Conservation (phyloP, 2,329 filamentous ascomycete species). For the Aspergillus fischeri region DNA sequence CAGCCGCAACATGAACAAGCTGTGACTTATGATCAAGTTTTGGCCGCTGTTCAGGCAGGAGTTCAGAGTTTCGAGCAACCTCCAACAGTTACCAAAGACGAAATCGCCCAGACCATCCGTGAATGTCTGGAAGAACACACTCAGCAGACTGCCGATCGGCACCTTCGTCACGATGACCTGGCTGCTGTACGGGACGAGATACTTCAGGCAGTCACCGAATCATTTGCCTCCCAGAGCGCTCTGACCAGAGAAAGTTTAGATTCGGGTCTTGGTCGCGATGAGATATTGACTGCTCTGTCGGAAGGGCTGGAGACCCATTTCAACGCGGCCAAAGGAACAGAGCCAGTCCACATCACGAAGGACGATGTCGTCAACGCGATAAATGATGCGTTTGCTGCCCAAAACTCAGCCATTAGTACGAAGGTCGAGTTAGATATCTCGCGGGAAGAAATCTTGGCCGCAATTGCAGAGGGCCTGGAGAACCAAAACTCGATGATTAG, state of each 20-base stretch:
- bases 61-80: constrained; percentile 75
- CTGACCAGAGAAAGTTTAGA: constrained; percentile 28
- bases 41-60: constrained; percentile 79
- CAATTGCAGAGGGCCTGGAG: constrained; percentile 57
- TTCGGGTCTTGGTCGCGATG: constrained; percentile 48
- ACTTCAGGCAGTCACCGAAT: constrained; percentile 25
- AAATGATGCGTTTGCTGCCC: constrained; percentile 30
- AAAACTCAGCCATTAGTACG: constrained; percentile 28
- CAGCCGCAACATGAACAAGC: constrained; percentile 49
- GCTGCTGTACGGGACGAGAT: constrained; percentile 30
- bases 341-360: constrained; percentile 28
- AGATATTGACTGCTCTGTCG: constrained; percentile 57
- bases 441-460: constrained; percentile 53
- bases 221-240: constrained; percentile 29
- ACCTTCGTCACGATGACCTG: constrained; percentile 25
- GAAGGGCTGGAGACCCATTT: constrained; percentile 51
- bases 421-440: constrained; percentile 43
- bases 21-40: constrained; percentile 78
- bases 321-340: constrained; percentile 53
- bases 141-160: constrained; percentile 9
- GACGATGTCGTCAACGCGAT: constrained; percentile 28
- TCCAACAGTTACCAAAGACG: constrained; percentile 68
- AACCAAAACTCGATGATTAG: constrained; percentile 43
- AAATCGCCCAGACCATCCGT: constrained; percentile 76
- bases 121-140: constrained; percentile 65